Conservation (phyloP, 1,284 basidiomycete genomes). For the Cutaneotrichosporon sp. region DNA sequence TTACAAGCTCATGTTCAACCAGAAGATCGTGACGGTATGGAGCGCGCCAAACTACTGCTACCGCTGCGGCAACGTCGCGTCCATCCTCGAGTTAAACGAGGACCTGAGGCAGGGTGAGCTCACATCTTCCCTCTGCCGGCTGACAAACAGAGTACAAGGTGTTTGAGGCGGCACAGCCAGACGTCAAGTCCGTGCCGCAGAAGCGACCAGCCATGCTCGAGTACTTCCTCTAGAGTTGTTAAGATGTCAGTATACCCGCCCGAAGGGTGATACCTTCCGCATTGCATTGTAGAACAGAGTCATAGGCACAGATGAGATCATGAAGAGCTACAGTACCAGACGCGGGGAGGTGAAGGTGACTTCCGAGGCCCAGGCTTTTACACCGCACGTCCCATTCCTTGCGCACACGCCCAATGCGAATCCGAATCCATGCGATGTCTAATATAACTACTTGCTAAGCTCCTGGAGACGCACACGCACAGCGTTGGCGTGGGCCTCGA, state of each 20-base stretch:
- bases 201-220: slow-evolving; percentile 67
- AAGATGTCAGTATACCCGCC: slow-evolving; percentile 3
- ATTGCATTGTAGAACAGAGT: slow-evolving; percentile 12
- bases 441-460: slow-evolving; percentile 16
- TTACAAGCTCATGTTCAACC: slow-evolving; percentile 97
- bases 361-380: too few species aligned
- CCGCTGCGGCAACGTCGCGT: slow-evolving; percentile 90
- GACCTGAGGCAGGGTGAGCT: slow-evolving; percentile 82
- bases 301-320: not conserved
- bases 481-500: slow-evolving; percentile 82
- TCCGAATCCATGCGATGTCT: slow-evolving; percentile 8
- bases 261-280: slow-evolving; percentile 1
- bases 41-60: slow-evolving; percentile 99
- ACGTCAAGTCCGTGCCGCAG: slow-evolving; percentile 81
- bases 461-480: slow-evolving; percentile 50
- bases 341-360: too few species aligned
- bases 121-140: too few species aligned
- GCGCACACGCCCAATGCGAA: not conserved
- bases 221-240: slow-evolving; percentile 43
- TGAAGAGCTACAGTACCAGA: too few species aligned
- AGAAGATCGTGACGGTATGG: slow-evolving; percentile 96
- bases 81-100: slow-evolving; percentile 88
- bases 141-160: slow-evolving; percentile 72
- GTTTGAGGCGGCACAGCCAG: slow-evolving; percentile 58
- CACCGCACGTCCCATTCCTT: too few species aligned